Conservation (phyloP, 148 eudicot species). For the Cornus controversa region DNA sequence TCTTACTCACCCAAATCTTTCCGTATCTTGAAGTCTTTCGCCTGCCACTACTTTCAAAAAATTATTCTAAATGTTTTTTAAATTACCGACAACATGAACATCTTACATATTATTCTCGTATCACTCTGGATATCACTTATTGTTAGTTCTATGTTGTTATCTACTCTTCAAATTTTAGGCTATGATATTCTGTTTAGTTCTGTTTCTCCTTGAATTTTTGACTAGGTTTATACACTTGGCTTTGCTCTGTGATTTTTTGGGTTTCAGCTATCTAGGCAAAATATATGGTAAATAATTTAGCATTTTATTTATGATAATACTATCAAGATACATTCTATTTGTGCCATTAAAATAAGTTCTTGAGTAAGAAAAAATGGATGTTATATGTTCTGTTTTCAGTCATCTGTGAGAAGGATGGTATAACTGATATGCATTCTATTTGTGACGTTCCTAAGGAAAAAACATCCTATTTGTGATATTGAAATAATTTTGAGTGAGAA, state of each 20-base stretch:
- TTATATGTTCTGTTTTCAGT: neutral
- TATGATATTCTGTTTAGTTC: neutral
- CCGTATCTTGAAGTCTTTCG: neutral
- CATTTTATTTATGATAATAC: too few species aligned
- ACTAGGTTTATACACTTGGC: neutral
- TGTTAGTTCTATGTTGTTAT: neutral
- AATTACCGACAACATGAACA: neutral
- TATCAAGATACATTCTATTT: neutral
- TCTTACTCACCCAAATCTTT: neutral
- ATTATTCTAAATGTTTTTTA: neutral
- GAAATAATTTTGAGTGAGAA: too few species aligned
- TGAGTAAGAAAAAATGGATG: neutral
- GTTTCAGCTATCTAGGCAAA: neutral
- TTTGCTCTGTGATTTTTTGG: neutral
- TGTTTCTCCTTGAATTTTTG: neutral
- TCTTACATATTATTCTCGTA: neutral
- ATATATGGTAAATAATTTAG: too few species aligned
- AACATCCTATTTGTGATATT: too few species aligned
- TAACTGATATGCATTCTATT: too few species aligned
- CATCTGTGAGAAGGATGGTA: too few species aligned
- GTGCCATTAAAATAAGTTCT: neutral
- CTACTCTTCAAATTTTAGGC: neutral
- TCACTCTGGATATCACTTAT: neutral
- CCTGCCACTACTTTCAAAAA: neutral
- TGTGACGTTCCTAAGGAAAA: too few species aligned